These are phyloP conservation scores for Colletotrichum orchidophilum DNA, from an alignment of 2,329 filamentous ascomycete species.

Conservation along the genomic window DNA sequence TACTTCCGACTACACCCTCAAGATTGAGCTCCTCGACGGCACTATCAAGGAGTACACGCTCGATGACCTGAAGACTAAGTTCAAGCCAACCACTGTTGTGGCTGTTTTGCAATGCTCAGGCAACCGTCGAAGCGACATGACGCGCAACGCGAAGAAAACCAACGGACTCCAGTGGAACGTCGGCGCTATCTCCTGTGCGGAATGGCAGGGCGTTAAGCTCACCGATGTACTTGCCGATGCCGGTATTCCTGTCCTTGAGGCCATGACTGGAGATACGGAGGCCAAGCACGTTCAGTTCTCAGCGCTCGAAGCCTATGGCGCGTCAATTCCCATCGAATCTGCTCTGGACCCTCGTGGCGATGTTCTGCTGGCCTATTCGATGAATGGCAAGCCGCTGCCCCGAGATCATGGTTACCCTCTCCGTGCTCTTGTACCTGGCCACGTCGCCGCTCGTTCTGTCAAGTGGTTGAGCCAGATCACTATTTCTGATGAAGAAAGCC, in stretches of 20 bases:
- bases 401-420: conserved; percentile 74
- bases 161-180: conserved; percentile 69
- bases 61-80: conserved; percentile 61
- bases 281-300: conserved; percentile 65
- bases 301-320: conserved; percentile 68
- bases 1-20: conserved; percentile 55
- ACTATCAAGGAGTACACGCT: conserved; percentile 62
- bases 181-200: conserved; percentile 68
- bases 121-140: conserved; percentile 69
- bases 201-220: conserved; percentile 66
- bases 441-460: conserved; percentile 73
- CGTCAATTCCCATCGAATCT: conserved; percentile 68
- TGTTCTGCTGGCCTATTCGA: conserved; percentile 72
- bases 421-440: conserved; percentile 69
- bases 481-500: conserved; percentile 72
- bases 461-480: conserved; percentile 75
- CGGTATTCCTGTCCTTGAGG: conserved; percentile 55
- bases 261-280: conserved; percentile 47
- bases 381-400: conserved; percentile 72
- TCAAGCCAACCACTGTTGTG: conserved; percentile 60
- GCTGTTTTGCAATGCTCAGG: conserved; percentile 69
- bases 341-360: conserved; percentile 69
- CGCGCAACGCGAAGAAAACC: conserved; percentile 54
- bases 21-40: conserved; percentile 65
- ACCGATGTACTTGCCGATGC: conserved; percentile 66